Evolutionary conservation across 1,284 basidiomycete species (phyloP).

Genomic region (Ustilago bromivora): DNA sequence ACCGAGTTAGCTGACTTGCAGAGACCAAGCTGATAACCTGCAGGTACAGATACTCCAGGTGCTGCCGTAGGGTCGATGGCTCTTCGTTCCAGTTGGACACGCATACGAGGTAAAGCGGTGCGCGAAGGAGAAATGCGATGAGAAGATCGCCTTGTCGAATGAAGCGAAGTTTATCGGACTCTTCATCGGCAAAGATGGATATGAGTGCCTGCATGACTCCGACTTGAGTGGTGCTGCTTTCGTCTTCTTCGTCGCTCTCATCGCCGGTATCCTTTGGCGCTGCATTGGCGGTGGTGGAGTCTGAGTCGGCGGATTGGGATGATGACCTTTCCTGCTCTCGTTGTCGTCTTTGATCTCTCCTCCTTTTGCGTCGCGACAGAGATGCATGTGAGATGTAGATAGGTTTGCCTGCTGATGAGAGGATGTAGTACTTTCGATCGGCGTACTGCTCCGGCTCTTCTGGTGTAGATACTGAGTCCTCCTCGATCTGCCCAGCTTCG

Average conservation of each 20-base stretch:
- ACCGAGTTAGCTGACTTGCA: conserved; percentile 81
- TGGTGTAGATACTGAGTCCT: neutral
- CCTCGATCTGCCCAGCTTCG: neutral
- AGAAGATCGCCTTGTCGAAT: conserved; percentile 72
- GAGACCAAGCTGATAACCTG: conserved; percentile 92
- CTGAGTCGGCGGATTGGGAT: neutral
- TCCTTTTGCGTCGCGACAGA: conserved; percentile 21
- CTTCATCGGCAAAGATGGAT: conserved; percentile 73
- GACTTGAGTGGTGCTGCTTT: conserved; percentile 82
- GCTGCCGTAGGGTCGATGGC: conserved; percentile 86
- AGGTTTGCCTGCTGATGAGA: conserved; percentile 61
- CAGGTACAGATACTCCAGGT: conserved; percentile 92
- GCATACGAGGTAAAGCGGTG: conserved; percentile 91
- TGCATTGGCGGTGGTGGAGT: neutral
- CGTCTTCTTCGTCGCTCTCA: conserved; percentile 69
- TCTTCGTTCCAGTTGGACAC: conserved; percentile 92
- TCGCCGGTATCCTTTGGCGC: conserved; percentile 55
- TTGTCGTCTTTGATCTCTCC: conserved; percentile 15
- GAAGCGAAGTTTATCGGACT: conserved; percentile 55
- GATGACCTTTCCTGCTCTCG: neutral
- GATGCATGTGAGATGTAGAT: conserved; percentile 57
- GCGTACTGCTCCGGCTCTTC: conserved; percentile 24
- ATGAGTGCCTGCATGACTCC: conserved; percentile 95
- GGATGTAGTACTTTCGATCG: conserved; percentile 56
- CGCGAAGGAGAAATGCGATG: conserved; percentile 85